phyloP scores from a whole-genome alignment of 2,329 filamentous ascomycete genomes.

The Neopestalotiopsis rosae region DNA sequence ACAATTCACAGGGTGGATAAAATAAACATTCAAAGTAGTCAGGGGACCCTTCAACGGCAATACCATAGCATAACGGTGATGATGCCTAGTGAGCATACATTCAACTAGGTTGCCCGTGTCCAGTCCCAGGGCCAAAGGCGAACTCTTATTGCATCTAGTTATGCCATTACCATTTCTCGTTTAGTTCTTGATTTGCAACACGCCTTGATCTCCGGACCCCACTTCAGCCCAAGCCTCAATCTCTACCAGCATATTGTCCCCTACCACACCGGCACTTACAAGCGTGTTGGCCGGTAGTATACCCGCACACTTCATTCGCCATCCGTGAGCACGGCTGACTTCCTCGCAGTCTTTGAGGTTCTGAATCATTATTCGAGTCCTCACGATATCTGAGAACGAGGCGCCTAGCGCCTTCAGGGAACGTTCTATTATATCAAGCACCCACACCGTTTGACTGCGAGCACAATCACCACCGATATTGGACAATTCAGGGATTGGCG shows the following conservation, averaged over 20 bases:
- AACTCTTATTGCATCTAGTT: neutral
- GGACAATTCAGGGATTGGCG: constrained; percentile 20
- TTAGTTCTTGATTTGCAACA: neutral
- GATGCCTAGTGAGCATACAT: too few species aligned
- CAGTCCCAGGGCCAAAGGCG: neutral
- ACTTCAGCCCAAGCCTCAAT: constrained; percentile 27
- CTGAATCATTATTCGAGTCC: constrained; percentile 33
- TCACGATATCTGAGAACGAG: constrained; percentile 31
- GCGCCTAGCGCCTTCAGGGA: constrained; percentile 33
- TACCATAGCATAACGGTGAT: too few species aligned
- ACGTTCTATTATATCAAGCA: constrained; percentile 34
- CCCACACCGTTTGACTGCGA: constrained; percentile 32
- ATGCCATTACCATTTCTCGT: neutral
- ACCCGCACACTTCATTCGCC: constrained; percentile 32
- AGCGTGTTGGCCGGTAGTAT: constrained; percentile 29
- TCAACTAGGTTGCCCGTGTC: too few species aligned
- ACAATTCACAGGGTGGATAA: too few species aligned
- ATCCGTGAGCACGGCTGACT: constrained; percentile 34
- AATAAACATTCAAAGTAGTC: too few species aligned
- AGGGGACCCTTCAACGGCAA: too few species aligned
- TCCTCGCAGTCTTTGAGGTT: constrained; percentile 31
- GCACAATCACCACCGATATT: constrained; percentile 30
- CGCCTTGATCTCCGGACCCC: neutral
- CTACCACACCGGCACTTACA: constrained; percentile 20
- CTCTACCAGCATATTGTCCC: constrained; percentile 26